A percentile compares a stretch with the other conserved stretches of the same genome.
These are phyloP conservation scores for Hibiscus syriacus DNA, from an alignment of 345 rosid species.

Conservation along the genomic window DNA sequence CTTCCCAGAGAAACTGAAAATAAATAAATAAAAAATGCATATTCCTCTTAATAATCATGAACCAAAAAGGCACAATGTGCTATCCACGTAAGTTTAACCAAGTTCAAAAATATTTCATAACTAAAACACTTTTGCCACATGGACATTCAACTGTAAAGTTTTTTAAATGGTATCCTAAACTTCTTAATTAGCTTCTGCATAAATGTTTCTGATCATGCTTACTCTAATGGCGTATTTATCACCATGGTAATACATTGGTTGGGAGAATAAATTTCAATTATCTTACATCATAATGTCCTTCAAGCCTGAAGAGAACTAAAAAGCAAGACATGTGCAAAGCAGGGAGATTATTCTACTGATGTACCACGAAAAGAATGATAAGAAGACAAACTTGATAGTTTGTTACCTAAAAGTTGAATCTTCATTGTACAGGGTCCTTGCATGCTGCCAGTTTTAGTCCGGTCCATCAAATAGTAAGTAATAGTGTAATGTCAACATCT, in stretches of 20 bases:
- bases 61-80: not conserved
- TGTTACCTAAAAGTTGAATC: conserved; percentile 66
- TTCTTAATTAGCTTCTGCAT: conserved; percentile 2
- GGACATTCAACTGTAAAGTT: not conserved
- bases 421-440: conserved; percentile 57
- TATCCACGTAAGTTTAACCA: not conserved
- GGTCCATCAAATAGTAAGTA: conserved; percentile 83
- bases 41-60: not conserved
- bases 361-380: not conserved
- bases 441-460: conserved; percentile 75
- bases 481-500: conserved; percentile 95
- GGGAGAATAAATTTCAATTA: too few relatives aligned
- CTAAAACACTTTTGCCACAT: not conserved
- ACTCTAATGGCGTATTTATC: not conserved
- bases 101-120: not conserved
- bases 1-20: too few relatives aligned
- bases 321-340: not conserved
- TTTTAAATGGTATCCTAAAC: not conserved
- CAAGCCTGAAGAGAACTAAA: not conserved
- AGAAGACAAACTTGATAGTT: not conserved
- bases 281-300: not conserved
- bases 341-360: too few relatives aligned
- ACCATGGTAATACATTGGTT: not conserved
- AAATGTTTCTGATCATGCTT: not conserved
- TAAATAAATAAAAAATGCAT: not conserved